phyloP scores from a whole-genome alignment of 2,329 filamentous ascomycete genomes.

The Rutstroemia sydowiana region DNA sequence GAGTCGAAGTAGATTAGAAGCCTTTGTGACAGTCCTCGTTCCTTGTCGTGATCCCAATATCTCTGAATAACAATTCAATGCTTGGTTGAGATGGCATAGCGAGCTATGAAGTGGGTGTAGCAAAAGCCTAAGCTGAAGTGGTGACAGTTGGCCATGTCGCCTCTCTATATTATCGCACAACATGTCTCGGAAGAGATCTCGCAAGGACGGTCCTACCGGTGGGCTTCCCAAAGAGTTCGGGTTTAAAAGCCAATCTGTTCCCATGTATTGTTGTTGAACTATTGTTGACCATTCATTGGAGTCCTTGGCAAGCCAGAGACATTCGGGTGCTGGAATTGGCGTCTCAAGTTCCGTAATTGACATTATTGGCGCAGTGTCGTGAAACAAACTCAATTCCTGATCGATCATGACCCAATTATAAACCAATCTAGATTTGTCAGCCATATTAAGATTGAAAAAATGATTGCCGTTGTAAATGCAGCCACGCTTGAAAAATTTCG shows the following conservation, averaged over 20 bases:
- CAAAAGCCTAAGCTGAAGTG: conserved; percentile 57
- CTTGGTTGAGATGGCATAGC: conserved; percentile 56
- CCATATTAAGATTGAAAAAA: neutral
- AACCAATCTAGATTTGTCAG: conserved; percentile 44
- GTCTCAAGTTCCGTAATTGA: conserved; percentile 58
- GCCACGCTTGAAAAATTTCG: neutral
- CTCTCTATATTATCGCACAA: conserved; percentile 53
- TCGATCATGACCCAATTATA: conserved; percentile 72
- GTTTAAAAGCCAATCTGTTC: conserved; percentile 33
- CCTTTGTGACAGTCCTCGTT: conserved; percentile 45
- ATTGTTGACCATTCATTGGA: conserved; percentile 51
- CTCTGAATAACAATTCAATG: conserved; percentile 58
- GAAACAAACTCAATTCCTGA: conserved; percentile 61
- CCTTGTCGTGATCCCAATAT: conserved; percentile 38
- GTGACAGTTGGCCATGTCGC: conserved; percentile 37
- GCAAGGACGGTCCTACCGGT: conserved; percentile 49
- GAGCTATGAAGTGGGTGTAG: conserved; percentile 61
- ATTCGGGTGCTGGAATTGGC: conserved; percentile 54
- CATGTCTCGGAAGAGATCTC: conserved; percentile 61
- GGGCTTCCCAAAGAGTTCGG: conserved; percentile 36
- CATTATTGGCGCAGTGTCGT: conserved; percentile 55
- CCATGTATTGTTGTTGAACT: conserved; percentile 52
- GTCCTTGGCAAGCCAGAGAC: conserved; percentile 54
- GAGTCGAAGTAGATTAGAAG: conserved; percentile 51
- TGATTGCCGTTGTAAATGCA: neutral